These are phyloP conservation scores for Xylogone sp. DNA, from an alignment of 2,329 filamentous ascomycete genomes.

Conservation along the genomic window DNA sequence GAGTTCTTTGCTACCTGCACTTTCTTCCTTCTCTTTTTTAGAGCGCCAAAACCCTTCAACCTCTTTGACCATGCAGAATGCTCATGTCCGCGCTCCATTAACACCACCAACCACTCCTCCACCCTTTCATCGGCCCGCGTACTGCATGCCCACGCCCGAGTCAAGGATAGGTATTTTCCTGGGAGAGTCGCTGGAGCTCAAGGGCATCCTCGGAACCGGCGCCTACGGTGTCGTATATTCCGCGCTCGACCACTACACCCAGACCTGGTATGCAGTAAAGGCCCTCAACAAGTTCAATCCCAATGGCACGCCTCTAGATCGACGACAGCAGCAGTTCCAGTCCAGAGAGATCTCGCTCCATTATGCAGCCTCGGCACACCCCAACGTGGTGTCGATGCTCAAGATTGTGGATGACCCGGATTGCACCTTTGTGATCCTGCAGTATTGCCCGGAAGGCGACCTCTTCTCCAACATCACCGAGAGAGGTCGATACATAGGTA, in stretches of 20 bases:
- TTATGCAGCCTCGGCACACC: constrained; percentile 81
- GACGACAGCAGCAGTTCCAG: constrained; percentile 84
- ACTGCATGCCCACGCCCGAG: constrained; percentile 55
- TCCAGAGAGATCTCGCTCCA: constrained; percentile 90
- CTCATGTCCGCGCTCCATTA: constrained; percentile 12
- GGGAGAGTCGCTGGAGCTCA: constrained; percentile 66
- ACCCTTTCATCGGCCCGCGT: constrained; percentile 3
- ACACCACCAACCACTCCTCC: constrained; percentile 22
- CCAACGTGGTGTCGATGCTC: constrained; percentile 88
- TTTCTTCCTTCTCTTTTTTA: constrained; percentile 3
- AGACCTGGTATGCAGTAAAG: constrained; percentile 89
- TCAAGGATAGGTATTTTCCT: constrained; percentile 82
- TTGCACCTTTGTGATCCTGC: constrained; percentile 93
- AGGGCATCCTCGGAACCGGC: constrained; percentile 82
- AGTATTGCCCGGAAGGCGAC: constrained; percentile 96
- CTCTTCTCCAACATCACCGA: constrained; percentile 98
- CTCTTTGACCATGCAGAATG: constrained; percentile 25
- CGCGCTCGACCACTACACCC: constrained; percentile 66
- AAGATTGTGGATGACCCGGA: constrained; percentile 90
- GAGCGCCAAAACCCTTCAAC: constrained; percentile 14
- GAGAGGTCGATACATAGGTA: constrained; percentile 85
- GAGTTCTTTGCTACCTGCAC: constrained; percentile 11
- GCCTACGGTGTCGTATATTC: constrained; percentile 96
- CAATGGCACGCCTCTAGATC: constrained; percentile 68
- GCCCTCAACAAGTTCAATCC: constrained; percentile 87